Evolutionary conservation across 495 filamentous ascomycete species (phyloP), one percentile per base, ranked within the genome.

Genomic region (Hyaloscypha variabilis): DNA sequence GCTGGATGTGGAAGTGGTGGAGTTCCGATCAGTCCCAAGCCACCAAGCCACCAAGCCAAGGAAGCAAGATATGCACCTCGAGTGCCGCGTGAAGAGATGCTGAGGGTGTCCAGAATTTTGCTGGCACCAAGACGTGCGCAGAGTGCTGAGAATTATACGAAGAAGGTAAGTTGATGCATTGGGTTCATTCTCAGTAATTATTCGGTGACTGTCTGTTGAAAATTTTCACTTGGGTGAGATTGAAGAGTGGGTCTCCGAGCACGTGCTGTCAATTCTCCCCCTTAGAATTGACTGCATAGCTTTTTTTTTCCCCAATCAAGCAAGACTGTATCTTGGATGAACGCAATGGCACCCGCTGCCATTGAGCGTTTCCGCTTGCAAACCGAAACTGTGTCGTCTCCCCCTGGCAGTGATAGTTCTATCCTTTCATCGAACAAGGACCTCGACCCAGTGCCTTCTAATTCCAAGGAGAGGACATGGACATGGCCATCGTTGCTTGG

Each of bases 381-480:
- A 25, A 42, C 30, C 17, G 54, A 53, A 28, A 21, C 60, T 53
- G 54, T 36, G 8, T 59, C 63, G 17, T 67, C 52, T 46, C 39
- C 60, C 5, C 26, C 2, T 28, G 60, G 26, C 8, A 19, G 2
- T 23, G 50, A 25, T 24, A 26, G 23, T 14, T n/a, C n/a, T n/a
- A n/a, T n/a, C n/a, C 6, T 62, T 2, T 11, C 8, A 4, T 78
- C 76, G 49, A 82, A 82, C 57, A 77, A 73, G 71, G 79, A 83
- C 64, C 76, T 83, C 17, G 80, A 82, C 66, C 80, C 81, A n/a
- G 72, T 82, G 19, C 76, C 26, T 69, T 75, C 23, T 46, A 54
- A 67, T 8, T 67, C 60, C 25, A 72, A 77, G 59, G 67, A 76
- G 67, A 69, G 77, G 50, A 80, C 77, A 50, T 83, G 79, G 81